A percentile compares a stretch with the other conserved stretches of the same genome.
Evolutionary conservation across 2,329 filamentous ascomycete genomes (phyloP).

Genomic region (Aulographum hederae): DNA sequence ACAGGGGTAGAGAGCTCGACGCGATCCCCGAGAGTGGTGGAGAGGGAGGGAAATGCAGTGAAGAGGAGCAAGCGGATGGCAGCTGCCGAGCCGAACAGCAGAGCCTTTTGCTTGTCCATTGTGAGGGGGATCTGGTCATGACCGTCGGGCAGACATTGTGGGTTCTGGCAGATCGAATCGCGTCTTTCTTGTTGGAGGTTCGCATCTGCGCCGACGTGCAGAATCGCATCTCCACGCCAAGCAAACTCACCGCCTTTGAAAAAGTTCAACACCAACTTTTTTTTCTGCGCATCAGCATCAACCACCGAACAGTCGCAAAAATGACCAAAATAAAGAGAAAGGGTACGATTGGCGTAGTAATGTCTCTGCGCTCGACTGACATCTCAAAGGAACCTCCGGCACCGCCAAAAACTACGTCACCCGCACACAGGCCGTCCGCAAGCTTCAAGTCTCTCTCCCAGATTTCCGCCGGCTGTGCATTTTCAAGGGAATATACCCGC

Average conservation of each 20-base stretch:
- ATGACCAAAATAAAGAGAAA: slow-evolving; percentile 1
- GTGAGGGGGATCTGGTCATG: no score
- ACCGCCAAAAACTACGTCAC: slow-evolving; percentile 98
- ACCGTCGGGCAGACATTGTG: neutral
- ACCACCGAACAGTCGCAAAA: neutral
- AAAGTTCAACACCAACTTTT: no score
- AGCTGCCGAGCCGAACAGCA: slow-evolving; percentile 59
- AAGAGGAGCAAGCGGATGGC: slow-evolving; percentile 66
- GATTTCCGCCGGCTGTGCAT: slow-evolving; percentile 98
- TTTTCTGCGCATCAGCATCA: no score
- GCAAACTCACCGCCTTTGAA: no score
- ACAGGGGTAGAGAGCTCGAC: slow-evolving; percentile 95
- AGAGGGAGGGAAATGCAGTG: slow-evolving; percentile 62
- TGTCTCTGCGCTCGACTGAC: slow-evolving; percentile 8
- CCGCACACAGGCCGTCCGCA: slow-evolving; percentile 88
- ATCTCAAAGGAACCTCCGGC: slow-evolving; percentile 50
- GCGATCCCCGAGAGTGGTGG: slow-evolving; percentile 69
- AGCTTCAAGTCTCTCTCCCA: slow-evolving; percentile 89
- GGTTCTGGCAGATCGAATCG: no score
- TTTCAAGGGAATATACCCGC: slow-evolving; percentile 96
- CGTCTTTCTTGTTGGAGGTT: no score
- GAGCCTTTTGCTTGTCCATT: slow-evolving; percentile 39
- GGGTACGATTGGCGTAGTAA: neutral
- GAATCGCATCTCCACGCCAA: no score
- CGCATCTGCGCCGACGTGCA: no score